These are phyloP conservation scores for Keqinozyma sinolaborantium DNA, from an alignment of 1,139 yeast genomes.

Conservation along the genomic window DNA sequence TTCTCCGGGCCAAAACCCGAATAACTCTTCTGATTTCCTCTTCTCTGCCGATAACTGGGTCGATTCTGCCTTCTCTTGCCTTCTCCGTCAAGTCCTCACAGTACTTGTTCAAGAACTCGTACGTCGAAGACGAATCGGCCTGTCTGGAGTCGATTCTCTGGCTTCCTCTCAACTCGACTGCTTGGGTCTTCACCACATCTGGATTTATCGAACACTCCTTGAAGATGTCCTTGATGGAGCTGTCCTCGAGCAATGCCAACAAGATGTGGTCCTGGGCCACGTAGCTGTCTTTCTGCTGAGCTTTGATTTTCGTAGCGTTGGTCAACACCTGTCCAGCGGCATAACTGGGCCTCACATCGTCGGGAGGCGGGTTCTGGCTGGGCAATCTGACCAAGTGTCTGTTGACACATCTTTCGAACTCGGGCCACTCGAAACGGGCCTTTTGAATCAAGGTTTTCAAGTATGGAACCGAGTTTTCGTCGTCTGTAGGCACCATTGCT, in stretches of 20 bases:
- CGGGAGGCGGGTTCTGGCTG: slow-evolving; percentile 84
- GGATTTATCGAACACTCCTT: slow-evolving; percentile 68
- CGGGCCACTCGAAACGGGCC: slow-evolving; percentile 85
- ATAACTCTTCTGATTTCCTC: slow-evolving; percentile 96
- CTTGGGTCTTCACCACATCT: slow-evolving; percentile 74
- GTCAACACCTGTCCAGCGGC: slow-evolving; percentile 68
- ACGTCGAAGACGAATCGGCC: slow-evolving; percentile 84
- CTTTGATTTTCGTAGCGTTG: slow-evolving; percentile 69
- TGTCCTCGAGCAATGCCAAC: slow-evolving; percentile 79
- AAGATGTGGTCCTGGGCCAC: slow-evolving; percentile 94
- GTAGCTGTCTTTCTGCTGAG: slow-evolving; percentile 85
- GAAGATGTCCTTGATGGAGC: slow-evolving; percentile 65
- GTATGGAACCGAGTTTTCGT: slow-evolving; percentile 67
- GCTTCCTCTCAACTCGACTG: slow-evolving; percentile 83
- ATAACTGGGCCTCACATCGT: slow-evolving; percentile 65
- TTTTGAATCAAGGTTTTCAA: slow-evolving; percentile 82
- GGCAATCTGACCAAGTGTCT: slow-evolving; percentile 81
- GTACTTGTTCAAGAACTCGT: slow-evolving; percentile 83
- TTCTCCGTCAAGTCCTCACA: slow-evolving; percentile 90
- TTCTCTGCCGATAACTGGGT: slow-evolving; percentile 98
- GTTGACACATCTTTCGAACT: slow-evolving; percentile 76
- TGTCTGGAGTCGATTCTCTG: slow-evolving; percentile 90
- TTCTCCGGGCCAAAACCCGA: slow-evolving; percentile 90
- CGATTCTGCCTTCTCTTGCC: slow-evolving; percentile 92
- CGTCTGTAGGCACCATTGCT: slow-evolving; percentile 79